phyloP scores from a whole-genome alignment of 169 alveolate species.

The Plasmodium fragile region DNA sequence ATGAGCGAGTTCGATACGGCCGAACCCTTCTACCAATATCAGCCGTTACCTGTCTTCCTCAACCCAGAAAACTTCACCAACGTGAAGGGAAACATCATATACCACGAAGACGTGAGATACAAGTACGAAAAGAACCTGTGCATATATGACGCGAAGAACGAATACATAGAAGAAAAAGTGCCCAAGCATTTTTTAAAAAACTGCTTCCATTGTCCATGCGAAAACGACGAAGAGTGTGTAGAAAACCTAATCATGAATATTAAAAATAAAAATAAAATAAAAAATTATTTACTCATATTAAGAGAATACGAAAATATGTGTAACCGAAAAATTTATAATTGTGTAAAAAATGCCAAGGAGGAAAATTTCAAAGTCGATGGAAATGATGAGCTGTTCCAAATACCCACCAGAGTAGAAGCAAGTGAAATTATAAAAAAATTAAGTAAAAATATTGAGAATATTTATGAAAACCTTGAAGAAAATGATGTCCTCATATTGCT shows the following conservation, averaged over 20 bases:
- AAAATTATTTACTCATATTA: conserved; percentile 53
- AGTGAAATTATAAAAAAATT: conserved; percentile 24
- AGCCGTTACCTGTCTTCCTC: conserved; percentile 24
- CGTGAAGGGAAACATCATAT: conserved; percentile 4
- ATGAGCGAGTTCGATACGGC: conserved; percentile 28
- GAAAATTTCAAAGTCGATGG: conserved; percentile 27
- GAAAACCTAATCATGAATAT: conserved; percentile 44
- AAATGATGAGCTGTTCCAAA: conserved; percentile 29
- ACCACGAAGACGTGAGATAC: not conserved
- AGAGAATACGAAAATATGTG: conserved; percentile 75
- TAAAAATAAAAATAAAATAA: conserved; percentile 68
- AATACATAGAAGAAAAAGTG: conserved; percentile 46
- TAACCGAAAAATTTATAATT: conserved; percentile 40
- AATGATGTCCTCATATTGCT: conserved; percentile 46
- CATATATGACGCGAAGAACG: conserved; percentile 62
- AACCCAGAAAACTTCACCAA: conserved; percentile 7
- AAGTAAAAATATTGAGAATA: conserved; percentile 50
- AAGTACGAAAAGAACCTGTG: conserved; percentile 48
- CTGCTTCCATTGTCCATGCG: conserved; percentile 60
- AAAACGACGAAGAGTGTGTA: conserved; percentile 57
- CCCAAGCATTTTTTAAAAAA: conserved; percentile 13
- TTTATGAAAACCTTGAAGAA: conserved; percentile 22
- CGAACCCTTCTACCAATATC: not conserved
- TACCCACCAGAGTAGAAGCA: conserved; percentile 70
- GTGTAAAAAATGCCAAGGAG: conserved; percentile 23